These are phyloP conservation scores for Cryptomeria japonica DNA, from an alignment of 75 land plant genomes.

Conservation along the genomic window DNA sequence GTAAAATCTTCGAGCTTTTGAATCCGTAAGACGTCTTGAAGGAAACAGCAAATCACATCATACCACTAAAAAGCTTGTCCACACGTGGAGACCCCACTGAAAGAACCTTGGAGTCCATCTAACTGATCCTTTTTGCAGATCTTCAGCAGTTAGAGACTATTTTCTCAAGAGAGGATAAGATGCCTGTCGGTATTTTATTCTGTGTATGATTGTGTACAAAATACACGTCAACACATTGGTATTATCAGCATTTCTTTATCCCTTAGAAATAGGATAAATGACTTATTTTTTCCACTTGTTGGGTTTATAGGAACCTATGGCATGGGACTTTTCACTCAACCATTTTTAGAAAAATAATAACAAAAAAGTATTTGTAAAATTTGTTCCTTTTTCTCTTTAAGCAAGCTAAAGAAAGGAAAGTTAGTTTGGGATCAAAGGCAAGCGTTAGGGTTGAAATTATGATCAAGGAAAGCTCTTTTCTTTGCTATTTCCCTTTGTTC, in stretches of 20 bases:
- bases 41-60: too few species aligned
- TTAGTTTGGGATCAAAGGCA: neutral
- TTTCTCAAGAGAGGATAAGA: too few species aligned
- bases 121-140: too few species aligned
- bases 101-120: too few species aligned
- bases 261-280: neutral
- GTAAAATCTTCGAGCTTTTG: too few species aligned
- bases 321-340: neutral
- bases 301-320: neutral
- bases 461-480: neutral
- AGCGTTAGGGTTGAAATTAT: neutral
- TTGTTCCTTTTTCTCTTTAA: neutral
- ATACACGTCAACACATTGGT: too few species aligned
- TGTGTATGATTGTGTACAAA: too few species aligned
- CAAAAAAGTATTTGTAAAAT: neutral
- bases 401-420: neutral
- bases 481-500: neutral
- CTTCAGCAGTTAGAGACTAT: too few species aligned
- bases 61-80: too few species aligned
- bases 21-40: too few species aligned
- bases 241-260: neutral
- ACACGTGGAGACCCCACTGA: too few species aligned
- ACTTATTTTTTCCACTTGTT: neutral
- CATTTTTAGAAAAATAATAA: neutral
- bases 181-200: too few species aligned